phyloP scores from a whole-genome alignment of 2,329 filamentous ascomycete species.

The Nannizziopsis arthrosporioides region DNA sequence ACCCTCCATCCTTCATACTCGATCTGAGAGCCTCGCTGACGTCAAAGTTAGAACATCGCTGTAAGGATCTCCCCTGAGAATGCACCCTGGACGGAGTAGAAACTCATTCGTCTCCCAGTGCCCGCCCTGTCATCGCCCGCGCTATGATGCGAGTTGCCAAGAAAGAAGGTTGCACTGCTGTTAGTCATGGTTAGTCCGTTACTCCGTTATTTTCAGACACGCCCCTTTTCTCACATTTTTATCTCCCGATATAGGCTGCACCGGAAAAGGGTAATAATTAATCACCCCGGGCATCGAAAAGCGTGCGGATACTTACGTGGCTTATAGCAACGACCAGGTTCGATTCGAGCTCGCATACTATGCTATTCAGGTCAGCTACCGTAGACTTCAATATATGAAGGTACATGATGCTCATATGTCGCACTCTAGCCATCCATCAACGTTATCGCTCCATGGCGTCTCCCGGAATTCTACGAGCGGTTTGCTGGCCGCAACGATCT shows the following conservation, averaged over 20 bases:
- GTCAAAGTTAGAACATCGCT: conserved; percentile 25
- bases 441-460: conserved; percentile 41
- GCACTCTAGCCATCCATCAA: conserved; percentile 33
- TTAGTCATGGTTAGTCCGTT: conserved; percentile 26
- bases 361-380: conserved; percentile 26
- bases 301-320: background rate
- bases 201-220: no score
- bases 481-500: conserved; percentile 41
- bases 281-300: background rate
- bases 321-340: conserved; percentile 34
- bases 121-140: conserved; percentile 39
- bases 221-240: background rate
- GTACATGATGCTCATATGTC: background rate
- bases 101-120: conserved; percentile 16
- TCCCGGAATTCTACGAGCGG: conserved; percentile 38
- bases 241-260: conserved; percentile 25
- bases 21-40: conserved; percentile 15
- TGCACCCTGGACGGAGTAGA: background rate
- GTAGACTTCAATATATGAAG: background rate
- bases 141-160: conserved; percentile 33
- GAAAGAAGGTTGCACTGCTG: conserved; percentile 34
- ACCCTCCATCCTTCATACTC: background rate
- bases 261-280: conserved; percentile 31
- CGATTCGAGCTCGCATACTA: conserved; percentile 42
- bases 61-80: conserved; percentile 8